Evolutionary conservation across 768 basidiomycete genomes (phyloP).

Genomic region (Naganishia vishniacii): DNA sequence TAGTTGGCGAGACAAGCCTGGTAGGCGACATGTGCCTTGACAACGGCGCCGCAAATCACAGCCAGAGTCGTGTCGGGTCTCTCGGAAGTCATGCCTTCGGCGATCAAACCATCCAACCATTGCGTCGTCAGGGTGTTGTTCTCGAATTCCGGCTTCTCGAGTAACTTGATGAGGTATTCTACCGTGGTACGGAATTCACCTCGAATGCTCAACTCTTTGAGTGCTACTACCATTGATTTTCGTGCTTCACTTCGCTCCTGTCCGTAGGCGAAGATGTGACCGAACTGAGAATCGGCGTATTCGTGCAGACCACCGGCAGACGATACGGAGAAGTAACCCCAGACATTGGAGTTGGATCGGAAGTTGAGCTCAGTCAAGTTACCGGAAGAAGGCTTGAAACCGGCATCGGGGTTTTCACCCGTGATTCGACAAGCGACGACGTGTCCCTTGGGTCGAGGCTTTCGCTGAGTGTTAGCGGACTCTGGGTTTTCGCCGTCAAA

Average conservation of each 20-base stretch:
- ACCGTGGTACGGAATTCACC: conserved; percentile 98
- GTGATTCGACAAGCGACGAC: conserved; percentile 99
- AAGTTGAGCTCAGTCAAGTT: conserved; percentile 97
- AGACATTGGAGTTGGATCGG: conserved; percentile 97
- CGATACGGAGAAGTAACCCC: conserved; percentile 98
- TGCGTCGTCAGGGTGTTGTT: conserved; percentile 97
- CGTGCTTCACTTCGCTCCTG: conserved; percentile 89
- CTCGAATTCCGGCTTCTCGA: conserved; percentile 92
- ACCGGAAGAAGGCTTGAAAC: conserved; percentile 98
- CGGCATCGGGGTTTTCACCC: conserved; percentile 97
- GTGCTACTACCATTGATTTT: conserved; percentile 98
- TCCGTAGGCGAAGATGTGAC: conserved; percentile 98
- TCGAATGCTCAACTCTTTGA: conserved; percentile 96
- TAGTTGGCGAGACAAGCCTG: conserved; percentile 88
- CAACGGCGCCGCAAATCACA: conserved; percentile 90
- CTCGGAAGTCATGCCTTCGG: conserved; percentile 93
- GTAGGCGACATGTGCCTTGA: conserved; percentile 85
- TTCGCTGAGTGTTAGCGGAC: conserved; percentile 79
- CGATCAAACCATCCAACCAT: conserved; percentile 96
- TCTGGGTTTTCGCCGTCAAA: conserved; percentile 92
- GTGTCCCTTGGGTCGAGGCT: conserved; percentile 93
- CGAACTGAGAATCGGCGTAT: conserved; percentile 98
- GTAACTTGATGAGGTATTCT: conserved; percentile 95
- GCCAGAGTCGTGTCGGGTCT: conserved; percentile 87
- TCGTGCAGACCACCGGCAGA: conserved; percentile 95